These are phyloP conservation scores for Rosa rugosa DNA, from an alignment of 306 rosid species.

Conservation along the genomic window DNA sequence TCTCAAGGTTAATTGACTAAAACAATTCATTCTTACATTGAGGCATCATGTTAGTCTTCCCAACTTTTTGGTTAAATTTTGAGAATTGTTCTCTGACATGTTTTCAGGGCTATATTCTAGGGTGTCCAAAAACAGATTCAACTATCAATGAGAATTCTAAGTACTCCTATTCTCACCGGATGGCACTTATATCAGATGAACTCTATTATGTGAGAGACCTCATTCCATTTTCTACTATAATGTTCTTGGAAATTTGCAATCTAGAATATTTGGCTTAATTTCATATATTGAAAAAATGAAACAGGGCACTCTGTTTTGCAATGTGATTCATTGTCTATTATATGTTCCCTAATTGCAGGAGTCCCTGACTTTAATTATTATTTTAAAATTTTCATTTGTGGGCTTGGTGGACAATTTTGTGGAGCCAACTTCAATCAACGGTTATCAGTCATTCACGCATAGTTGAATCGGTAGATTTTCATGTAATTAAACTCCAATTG, in stretches of 20 bases:
- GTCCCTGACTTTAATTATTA: not conserved
- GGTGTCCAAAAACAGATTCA: slow-evolving; percentile 13
- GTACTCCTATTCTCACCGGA: slow-evolving; percentile 14
- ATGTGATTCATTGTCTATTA: not conserved
- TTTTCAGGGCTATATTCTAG: slow-evolving; percentile 24
- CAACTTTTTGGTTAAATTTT: not conserved
- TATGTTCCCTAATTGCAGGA: not conserved
- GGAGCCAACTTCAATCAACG: not conserved
- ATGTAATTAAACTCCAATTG: not conserved
- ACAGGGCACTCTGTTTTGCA: not conserved
- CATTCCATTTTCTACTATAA: not conserved
- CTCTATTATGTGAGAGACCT: slow-evolving; percentile 21
- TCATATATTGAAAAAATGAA: not conserved
- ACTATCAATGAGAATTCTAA: slow-evolving; percentile 18
- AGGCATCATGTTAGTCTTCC: not conserved
- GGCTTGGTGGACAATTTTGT: not conserved
- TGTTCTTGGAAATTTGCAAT: not conserved
- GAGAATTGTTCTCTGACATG: not conserved
- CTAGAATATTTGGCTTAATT: not conserved
- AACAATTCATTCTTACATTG: not conserved
- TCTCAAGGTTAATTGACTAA: slow-evolving; percentile 24
- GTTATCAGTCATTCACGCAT: not conserved
- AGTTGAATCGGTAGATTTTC: not conserved
- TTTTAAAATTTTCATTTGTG: not conserved
- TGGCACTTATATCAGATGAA: slow-evolving; percentile 26